phyloP scores from a whole-genome alignment of 129 eudicot species.

The Flaveria ramosissima region DNA sequence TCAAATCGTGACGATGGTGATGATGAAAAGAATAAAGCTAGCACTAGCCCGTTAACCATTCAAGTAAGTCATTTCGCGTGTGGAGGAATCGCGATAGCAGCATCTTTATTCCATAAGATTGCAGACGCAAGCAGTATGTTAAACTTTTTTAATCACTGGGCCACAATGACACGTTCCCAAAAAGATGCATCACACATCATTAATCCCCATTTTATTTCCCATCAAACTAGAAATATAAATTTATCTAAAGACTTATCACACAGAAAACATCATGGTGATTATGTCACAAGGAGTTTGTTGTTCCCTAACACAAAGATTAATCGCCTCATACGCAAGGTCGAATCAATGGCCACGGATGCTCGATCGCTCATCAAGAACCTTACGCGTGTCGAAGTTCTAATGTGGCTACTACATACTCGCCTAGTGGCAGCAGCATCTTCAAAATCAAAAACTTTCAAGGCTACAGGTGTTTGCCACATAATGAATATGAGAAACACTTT shows the following conservation, averaged over 20 bases:
- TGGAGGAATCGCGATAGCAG: neutral
- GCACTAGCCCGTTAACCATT: neutral
- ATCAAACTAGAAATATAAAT: neutral
- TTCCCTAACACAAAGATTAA: constrained; percentile 6
- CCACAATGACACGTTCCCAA: too few species aligned
- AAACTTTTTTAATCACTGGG: neutral
- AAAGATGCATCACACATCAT: neutral
- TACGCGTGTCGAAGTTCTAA: constrained; percentile 32
- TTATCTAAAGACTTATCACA: neutral
- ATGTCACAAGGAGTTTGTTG: constrained; percentile 3
- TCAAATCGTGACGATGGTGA: neutral
- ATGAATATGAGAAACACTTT: neutral
- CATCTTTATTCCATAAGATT: neutral
- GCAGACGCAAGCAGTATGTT: neutral
- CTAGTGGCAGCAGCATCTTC: neutral
- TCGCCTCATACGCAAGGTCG: neutral
- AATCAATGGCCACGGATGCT: neutral
- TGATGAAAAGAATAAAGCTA: too few species aligned
- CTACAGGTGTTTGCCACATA: neutral
- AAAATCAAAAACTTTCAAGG: neutral
- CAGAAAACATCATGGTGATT: neutral
- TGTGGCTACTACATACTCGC: constrained; percentile 24
- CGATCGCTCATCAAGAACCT: constrained; percentile 19
- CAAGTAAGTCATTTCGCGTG: neutral
- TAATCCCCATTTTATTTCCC: neutral